phyloP scores from a whole-genome alignment of 805 yeast species.

The Pichia californica region DNA sequence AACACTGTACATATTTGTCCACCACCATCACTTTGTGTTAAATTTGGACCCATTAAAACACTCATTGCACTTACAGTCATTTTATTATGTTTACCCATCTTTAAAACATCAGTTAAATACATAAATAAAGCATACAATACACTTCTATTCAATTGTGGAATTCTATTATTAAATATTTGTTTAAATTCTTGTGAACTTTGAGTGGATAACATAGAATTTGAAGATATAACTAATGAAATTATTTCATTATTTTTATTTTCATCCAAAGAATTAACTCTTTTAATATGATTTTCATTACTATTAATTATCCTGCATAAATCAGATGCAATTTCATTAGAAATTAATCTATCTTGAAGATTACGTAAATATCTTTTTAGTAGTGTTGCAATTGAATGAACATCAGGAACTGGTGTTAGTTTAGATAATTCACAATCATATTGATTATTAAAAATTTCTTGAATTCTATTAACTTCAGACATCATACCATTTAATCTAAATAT shows the following conservation, averaged over 20 bases:
- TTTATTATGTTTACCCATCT: slow-evolving; percentile 57
- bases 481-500: slow-evolving; percentile 88
- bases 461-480: slow-evolving; percentile 60
- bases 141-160: slow-evolving; percentile 54
- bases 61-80: slow-evolving; percentile 73
- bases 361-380: slow-evolving; percentile 76
- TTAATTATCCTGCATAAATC: slow-evolving; percentile 31
- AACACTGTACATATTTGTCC: slow-evolving; percentile 27
- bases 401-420: slow-evolving; percentile 42
- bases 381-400: slow-evolving; percentile 84
- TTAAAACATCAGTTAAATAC: slow-evolving; percentile 58
- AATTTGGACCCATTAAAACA: slow-evolving; percentile 32
- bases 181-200: slow-evolving; percentile 12
- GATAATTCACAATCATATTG: slow-evolving; percentile 64
- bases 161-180: slow-evolving; percentile 30
- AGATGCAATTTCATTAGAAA: slow-evolving; percentile 38
- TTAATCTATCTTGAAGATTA: slow-evolving; percentile 67
- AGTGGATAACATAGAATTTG: background rate
- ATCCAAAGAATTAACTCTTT: slow-evolving; percentile 22
- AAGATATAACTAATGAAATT: background rate
- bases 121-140: slow-evolving; percentile 60
- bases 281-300: background rate
- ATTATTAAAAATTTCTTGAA: slow-evolving; percentile 63
- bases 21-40: slow-evolving; percentile 29
- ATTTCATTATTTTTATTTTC: background rate